A percentile compares a stretch with the other conserved stretches of the same genome.
These are phyloP conservation scores for Geotrichum cucujoidarum DNA, from an alignment of 1,139 yeast genomes.

Conservation along the genomic window DNA sequence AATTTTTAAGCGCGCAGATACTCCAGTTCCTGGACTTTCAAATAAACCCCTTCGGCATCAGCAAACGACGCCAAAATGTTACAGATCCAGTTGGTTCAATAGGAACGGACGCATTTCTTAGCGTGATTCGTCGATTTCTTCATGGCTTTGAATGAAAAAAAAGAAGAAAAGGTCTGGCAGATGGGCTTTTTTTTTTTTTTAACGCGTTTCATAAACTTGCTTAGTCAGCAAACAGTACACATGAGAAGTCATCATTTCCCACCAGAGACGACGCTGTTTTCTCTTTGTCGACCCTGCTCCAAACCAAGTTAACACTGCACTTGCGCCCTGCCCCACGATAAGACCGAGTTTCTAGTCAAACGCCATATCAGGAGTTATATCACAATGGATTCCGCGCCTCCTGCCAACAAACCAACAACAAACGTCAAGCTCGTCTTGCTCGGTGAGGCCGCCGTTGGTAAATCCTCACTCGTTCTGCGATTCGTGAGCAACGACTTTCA, in stretches of 20 bases:
- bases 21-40: neutral
- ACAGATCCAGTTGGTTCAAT: no score
- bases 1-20: conserved; percentile 8
- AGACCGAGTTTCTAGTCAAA: neutral
- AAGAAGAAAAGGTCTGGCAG: neutral
- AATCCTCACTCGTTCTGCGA: conserved; percentile 84
- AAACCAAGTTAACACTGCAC: neutral
- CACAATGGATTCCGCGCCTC: conserved; percentile 7
- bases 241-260: neutral
- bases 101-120: neutral
- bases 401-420: conserved; percentile 46
- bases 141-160: neutral
- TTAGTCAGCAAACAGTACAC: neutral
- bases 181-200: neutral
- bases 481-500: conserved; percentile 95
- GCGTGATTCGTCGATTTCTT: neutral
- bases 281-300: neutral
- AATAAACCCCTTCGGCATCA: neutral
- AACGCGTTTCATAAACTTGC: neutral
- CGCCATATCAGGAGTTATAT: conserved; percentile 1
- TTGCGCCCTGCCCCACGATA: neutral
- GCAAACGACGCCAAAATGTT: no score
- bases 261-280: neutral
- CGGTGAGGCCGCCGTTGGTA: conserved; percentile 98
- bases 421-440: conserved; percentile 83